Evolutionary conservation across 805 yeast genomes (phyloP).

Genomic region (Yamadazyma takamatsuzukensis): DNA sequence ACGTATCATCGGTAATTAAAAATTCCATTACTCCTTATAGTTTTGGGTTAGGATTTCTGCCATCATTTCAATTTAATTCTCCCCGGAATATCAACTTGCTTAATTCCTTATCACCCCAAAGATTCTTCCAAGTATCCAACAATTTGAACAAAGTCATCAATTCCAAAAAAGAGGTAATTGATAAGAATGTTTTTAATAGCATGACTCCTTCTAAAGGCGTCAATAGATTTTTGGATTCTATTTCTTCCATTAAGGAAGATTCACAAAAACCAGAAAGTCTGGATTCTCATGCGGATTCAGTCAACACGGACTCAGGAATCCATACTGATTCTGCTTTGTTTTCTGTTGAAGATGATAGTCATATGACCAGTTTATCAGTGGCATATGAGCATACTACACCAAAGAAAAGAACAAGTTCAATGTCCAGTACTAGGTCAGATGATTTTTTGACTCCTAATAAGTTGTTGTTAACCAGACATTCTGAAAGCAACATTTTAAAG

Average conservation of each 20-base stretch:
- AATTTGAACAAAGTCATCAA: constrained; percentile 15
- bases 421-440: constrained; percentile 3
- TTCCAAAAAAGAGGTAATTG: constrained; percentile 19
- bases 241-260: constrained; percentile 6
- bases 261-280: not conserved
- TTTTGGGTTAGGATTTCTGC: constrained; percentile 40
- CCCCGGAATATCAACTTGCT: constrained; percentile 24
- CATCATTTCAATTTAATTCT: constrained; percentile 38
- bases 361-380: constrained; percentile 6
- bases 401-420: constrained; percentile 2
- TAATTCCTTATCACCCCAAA: constrained; percentile 31
- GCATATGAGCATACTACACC: constrained; percentile 2
- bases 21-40: constrained; percentile 21
- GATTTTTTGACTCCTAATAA: constrained; percentile 33
- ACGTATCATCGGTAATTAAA: too few species aligned
- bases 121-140: constrained; percentile 24
- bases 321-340: constrained; percentile 6
- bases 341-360: constrained; percentile 4
- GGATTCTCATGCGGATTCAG: constrained; percentile 4
- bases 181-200: constrained; percentile 9
- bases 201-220: constrained; percentile 8
- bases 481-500: constrained; percentile 2
- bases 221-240: constrained; percentile 16
- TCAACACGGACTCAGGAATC: not conserved
- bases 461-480: constrained; percentile 9